A percentile compares a stretch with the other conserved stretches of the same genome.
Evolutionary conservation across 2,329 filamentous ascomycete species (phyloP).

Genomic region (Ophiosphaerella korrae): DNA sequence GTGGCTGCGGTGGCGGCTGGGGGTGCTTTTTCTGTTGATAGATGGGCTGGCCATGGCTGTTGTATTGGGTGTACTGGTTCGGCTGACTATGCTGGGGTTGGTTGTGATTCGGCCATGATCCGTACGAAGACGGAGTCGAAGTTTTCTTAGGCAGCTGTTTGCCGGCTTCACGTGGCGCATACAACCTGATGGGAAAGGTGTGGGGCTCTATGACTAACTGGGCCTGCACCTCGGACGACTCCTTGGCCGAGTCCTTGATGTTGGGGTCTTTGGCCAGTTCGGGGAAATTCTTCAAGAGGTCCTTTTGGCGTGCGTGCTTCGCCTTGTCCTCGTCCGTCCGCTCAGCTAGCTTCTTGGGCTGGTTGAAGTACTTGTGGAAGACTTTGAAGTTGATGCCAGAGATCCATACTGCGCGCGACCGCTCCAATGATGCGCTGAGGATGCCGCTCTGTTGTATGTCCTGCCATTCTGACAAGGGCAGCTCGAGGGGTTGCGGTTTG

Average conservation of each 20-base stretch:
- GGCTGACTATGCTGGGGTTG: slow-evolving; percentile 30
- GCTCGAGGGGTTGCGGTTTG: slow-evolving; percentile 66
- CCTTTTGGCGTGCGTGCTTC: slow-evolving; percentile 66
- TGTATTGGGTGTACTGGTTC: slow-evolving; percentile 33
- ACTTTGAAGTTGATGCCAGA: slow-evolving; percentile 46
- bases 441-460: slow-evolving; percentile 77
- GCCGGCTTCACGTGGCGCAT: slow-evolving; percentile 36
- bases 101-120: slow-evolving; percentile 42
- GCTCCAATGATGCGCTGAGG: slow-evolving; percentile 71
- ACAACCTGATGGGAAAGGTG: slow-evolving; percentile 67
- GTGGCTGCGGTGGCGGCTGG: slow-evolving; percentile 23
- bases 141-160: slow-evolving; percentile 36
- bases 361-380: slow-evolving; percentile 43
- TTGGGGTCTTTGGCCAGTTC: slow-evolving; percentile 51
- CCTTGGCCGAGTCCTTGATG: slow-evolving; percentile 1
- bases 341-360: slow-evolving; percentile 54
- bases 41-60: slow-evolving; percentile 17
- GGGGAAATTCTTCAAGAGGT: slow-evolving; percentile 45
- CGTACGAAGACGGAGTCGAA: slow-evolving; percentile 32
- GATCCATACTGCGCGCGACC: slow-evolving; percentile 65
- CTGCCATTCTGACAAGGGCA: slow-evolving; percentile 72
- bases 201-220: slow-evolving; percentile 81
- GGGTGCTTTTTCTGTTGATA: slow-evolving; percentile 22
- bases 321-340: slow-evolving; percentile 67
- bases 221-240: slow-evolving; percentile 9